Base-by-base conservation (phyloP, 768 basidiomycete genomes). In the Boletellus emodensis region DNA sequence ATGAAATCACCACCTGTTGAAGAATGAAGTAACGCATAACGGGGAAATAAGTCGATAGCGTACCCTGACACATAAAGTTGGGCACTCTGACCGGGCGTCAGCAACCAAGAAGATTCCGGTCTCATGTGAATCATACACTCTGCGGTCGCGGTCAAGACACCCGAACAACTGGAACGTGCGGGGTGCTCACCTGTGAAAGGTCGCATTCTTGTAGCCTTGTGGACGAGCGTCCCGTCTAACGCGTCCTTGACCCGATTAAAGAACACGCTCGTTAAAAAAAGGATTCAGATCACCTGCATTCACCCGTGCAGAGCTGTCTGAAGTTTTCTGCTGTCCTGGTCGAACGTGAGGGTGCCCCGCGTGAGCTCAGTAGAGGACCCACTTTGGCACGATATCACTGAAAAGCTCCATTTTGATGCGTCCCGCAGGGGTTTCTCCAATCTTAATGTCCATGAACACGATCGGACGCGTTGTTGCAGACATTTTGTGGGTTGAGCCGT, bases 371-470 rank as follows among this genome's bases (percentile, higher is more conserved):
- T 17, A 37, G 48, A 36, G 30, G 24, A 51, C 86, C 51, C 43
- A 95, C 94, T 93, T 96, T 46, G 96, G 95, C 2, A 90, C 92
- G 48, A 95, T 84, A 63, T 99, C 96, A 52, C 86, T 90, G 71
- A 95, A 97, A 15, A 99, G 75, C 69, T 99, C 95, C 85, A 99
- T 95, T 73, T 97, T 98, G 59, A 99, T 77, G 30, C 96, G 74
- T 14, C 94, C 95, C 3, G 92, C 92, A 30, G 91, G 90, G 0
- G 94, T 97, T 72, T 98, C 95, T 39, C 96, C 96, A 43, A 99
- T 97, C 43, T 89, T 82, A 53, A 98, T 75, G 65, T 99, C 96
- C 84, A 99, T 94, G 68, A 99, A 99, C 49, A 96, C 94, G 41
- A 99, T 74, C 0, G 96, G 95, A 15, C 95, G 81, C 3, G 77